Percentiles rank a stretch among this genome's conserved stretches.
These are phyloP conservation scores for Rubia balearica DNA, from an alignment of 305 asterid species.

Conservation along the genomic window DNA sequence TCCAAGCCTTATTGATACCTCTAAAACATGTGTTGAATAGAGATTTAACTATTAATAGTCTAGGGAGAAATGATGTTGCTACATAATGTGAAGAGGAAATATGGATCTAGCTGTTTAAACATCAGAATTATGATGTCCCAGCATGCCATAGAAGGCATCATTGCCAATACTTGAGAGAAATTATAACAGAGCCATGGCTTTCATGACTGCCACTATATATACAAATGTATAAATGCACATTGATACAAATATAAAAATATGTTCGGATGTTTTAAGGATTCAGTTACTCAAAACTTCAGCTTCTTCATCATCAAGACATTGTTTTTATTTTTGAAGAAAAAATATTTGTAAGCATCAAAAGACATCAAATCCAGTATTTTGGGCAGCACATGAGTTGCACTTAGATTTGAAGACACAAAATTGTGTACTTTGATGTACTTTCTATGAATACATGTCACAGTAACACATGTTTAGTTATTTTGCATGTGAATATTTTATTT, in stretches of 20 bases:
- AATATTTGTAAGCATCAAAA: background rate
- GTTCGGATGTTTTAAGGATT: background rate
- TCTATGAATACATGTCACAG: background rate
- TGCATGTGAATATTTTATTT: constrained; percentile 15
- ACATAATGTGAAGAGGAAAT: background rate
- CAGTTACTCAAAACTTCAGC: background rate
- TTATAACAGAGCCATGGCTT: constrained; percentile 13
- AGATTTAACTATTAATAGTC: background rate
- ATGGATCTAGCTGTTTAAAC: constrained; percentile 1
- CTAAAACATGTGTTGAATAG: background rate
- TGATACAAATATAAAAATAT: background rate
- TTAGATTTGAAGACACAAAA: constrained; percentile 12
- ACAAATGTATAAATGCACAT: background rate
- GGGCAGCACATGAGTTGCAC: constrained; percentile 26
- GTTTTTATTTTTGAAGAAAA: background rate
- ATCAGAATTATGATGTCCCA: constrained; percentile 8
- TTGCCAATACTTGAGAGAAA: constrained; percentile 3
- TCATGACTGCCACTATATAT: constrained; percentile 8
- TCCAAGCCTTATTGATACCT: background rate
- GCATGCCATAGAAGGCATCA: constrained; percentile 5
- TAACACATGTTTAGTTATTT: constrained; percentile 19
- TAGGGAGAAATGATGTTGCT: background rate
- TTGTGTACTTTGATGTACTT: constrained; percentile 44
- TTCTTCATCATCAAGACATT: background rate
- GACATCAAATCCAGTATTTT: constrained; percentile 10